Evolutionary conservation across 139 green algal genomes (phyloP).

Genomic region (Chlorella vulgaris): DNA sequence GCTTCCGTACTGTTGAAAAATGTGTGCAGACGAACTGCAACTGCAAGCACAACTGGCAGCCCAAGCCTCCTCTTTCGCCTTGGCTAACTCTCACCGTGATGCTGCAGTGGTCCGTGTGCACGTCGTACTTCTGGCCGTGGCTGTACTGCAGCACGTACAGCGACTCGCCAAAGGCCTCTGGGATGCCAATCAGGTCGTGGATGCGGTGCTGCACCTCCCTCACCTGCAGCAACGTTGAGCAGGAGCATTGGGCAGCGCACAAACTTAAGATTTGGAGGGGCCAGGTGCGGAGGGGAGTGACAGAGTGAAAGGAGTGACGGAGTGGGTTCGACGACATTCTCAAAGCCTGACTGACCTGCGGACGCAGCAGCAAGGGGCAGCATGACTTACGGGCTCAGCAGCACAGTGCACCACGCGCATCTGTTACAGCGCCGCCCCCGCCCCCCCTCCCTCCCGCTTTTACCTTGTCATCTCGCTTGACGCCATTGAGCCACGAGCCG

Average conservation of each 20-base stretch:
- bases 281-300: too few relatives aligned
- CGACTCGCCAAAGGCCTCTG: constrained; percentile 44
- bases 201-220: constrained; percentile 43
- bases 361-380: too few relatives aligned
- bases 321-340: not conserved
- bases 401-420: not conserved
- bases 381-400: too few relatives aligned
- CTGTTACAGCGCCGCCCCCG: too few relatives aligned
- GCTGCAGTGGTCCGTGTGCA: constrained; percentile 50
- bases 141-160: constrained; percentile 35
- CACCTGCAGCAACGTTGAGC: constrained; percentile 1
- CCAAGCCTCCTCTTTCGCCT: not conserved
- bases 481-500: constrained; percentile 34
- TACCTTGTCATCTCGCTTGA: constrained; percentile 13
- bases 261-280: too few relatives aligned
- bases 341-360: not conserved
- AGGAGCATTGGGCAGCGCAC: too few relatives aligned
- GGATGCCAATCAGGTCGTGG: constrained; percentile 38
- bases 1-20: not conserved
- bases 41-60: not conserved
- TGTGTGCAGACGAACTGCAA: not conserved
- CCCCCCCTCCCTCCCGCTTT: too few relatives aligned
- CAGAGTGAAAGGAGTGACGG: too few relatives aligned
- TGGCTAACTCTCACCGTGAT: not conserved
- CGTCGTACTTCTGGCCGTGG: constrained; percentile 41